Conservation (phyloP, 495 filamentous ascomycete genomes). For the Penicillium cinerascens region DNA sequence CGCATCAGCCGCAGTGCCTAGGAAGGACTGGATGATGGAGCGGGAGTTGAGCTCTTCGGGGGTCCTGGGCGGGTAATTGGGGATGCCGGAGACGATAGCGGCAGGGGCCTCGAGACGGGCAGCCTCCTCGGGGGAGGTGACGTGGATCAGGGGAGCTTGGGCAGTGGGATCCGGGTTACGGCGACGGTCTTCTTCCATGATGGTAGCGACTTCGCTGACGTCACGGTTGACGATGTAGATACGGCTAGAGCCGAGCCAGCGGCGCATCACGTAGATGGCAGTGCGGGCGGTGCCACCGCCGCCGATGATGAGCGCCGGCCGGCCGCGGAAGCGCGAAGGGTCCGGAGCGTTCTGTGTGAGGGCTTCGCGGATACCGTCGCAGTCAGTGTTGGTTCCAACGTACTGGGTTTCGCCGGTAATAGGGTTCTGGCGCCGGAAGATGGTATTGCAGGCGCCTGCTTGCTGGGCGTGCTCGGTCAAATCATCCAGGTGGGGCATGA, state of each 20-base stretch:
- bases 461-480: conserved; percentile 63
- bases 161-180: conserved; percentile 36
- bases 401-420: conserved; percentile 39
- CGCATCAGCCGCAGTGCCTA: conserved; percentile 29
- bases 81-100: conserved; percentile 63
- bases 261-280: conserved; percentile 64
- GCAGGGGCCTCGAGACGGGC: conserved; percentile 52
- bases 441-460: conserved; percentile 71
- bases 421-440: conserved; percentile 54
- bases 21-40: conserved; percentile 52
- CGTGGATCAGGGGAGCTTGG: conserved; percentile 49
- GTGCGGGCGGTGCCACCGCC: conserved; percentile 69
- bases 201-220: conserved; percentile 55
- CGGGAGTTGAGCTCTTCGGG: conserved; percentile 55
- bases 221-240: conserved; percentile 73
- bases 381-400: conserved; percentile 74
- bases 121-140: conserved; percentile 55
- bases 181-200: conserved; percentile 49
- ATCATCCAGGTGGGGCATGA: conserved; percentile 64
- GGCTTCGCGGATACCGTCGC: conserved; percentile 66
- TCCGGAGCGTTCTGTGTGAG: conserved; percentile 56
- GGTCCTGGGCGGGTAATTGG: conserved; percentile 63
- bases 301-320: conserved; percentile 60
- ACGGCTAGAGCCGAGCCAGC: conserved; percentile 58
- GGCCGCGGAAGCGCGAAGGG: conserved; percentile 42